Evolutionary conservation across 2,329 filamentous ascomycete genomes (phyloP), one percentile per base, ranked within the genome.

Genomic region (Penicillium digitatum): DNA sequence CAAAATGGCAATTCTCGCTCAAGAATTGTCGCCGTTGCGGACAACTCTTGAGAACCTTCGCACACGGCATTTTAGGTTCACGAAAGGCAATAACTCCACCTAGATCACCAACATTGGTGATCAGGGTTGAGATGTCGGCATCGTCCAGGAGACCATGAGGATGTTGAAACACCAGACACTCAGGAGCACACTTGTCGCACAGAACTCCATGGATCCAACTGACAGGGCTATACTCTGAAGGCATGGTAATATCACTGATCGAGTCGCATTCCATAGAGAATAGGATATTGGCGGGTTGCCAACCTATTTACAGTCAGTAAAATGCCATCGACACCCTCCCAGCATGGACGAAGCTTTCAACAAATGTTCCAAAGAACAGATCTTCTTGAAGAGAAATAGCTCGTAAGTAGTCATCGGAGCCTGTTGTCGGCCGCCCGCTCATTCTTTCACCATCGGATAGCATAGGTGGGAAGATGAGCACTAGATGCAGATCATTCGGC

Each of bases 221-320:
- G n/a, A n/a, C n/a, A n/a, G n/a, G n/a, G n/a, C n/a, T n/a, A n/a
- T n/a, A n/a, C n/a, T n/a, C n/a, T n/a, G n/a, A n/a, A n/a, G n/a
- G n/a, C n/a, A n/a, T n/a, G n/a, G n/a, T n/a, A n/a, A n/a, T n/a
- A n/a, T n/a, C n/a, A n/a, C 4, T 44, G 11, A 35, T 35, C 29
- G 26, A 10, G n/a, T 18, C n/a, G 18, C 34, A 37, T 9, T 52
- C 35, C 29, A 54, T 16, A 37, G 50, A 44, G n/a, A 54, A 54
- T 26, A 59, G 12, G 34, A 57, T 57, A 35, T 55, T 59, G 27
- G 48, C 54, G n/a, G 51, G 57, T 44, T 59, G 43, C 6, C 55
- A 34, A 20, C 56, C 49, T 59, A 34, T n/a, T 34, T n/a, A 34
- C 32, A 34, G 2, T n/a, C 1, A 34, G 32, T 34, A 6, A 3